phyloP scores from a whole-genome alignment of 2,329 filamentous ascomycete genomes.

The Penicillium sp. region DNA sequence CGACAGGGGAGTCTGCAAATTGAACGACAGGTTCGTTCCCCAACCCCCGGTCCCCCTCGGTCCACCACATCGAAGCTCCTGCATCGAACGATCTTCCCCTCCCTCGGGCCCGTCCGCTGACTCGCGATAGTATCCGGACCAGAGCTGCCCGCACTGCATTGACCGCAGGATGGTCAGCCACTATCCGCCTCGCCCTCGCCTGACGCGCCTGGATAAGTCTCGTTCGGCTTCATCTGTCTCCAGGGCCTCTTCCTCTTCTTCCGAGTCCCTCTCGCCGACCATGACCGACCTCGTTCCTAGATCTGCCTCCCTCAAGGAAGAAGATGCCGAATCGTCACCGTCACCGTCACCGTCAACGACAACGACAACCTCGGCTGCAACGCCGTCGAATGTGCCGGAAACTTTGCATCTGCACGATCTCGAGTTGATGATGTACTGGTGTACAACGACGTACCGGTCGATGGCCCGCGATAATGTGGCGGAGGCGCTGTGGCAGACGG shows the following conservation, averaged over 20 bases:
- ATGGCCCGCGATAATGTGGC: conserved; percentile 25
- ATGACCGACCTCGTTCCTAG: conserved; percentile 10
- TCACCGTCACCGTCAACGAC: neutral
- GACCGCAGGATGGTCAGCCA: conserved; percentile 15
- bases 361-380: neutral
- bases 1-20: conserved; percentile 3
- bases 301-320: neutral
- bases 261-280: neutral
- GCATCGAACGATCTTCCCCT: neutral
- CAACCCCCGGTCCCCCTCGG: neutral
- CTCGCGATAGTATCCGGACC: conserved; percentile 4
- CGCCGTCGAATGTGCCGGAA: conserved; percentile 10
- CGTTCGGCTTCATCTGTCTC: conserved; percentile 5
- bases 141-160: conserved; percentile 8
- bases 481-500: conserved; percentile 32
- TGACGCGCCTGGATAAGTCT: conserved; percentile 17
- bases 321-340: neutral
- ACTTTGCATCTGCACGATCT: conserved; percentile 27
- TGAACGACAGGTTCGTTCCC: conserved; percentile 6
- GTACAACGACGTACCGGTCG: conserved; percentile 32
- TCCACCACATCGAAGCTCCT: neutral
- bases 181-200: conserved; percentile 12
- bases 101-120: neutral
- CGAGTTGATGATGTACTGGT: conserved; percentile 38
- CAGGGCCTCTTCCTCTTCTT: conserved; percentile 8